Evolutionary conservation across 768 basidiomycete genomes (phyloP), one percentile per base, ranked within the genome.

Genomic region (Heimioporus sp.): DNA sequence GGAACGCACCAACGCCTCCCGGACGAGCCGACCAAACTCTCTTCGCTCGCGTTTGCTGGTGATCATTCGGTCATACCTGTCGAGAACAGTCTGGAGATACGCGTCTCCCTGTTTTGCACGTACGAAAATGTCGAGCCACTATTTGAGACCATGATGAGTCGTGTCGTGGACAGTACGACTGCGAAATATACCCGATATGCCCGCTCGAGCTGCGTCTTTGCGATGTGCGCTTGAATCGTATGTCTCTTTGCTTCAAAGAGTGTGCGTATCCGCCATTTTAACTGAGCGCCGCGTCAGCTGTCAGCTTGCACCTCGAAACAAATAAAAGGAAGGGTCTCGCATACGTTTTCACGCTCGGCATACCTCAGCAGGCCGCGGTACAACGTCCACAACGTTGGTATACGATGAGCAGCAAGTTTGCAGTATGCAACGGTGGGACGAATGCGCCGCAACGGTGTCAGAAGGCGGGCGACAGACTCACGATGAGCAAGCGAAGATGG

Each of bases 381-480:
- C 5, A 94, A 71, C 0, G 75, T 67, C 87, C 89, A 90, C 59
- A 87, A 66, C 0, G 90, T 92, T 4, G 92, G 91, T 24, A 85
- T 68, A 19, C 85, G 80, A 65, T 95, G 92, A 0, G 84, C 85
- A 0, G 76, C 73, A 24, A 92, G 82, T 44, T 79, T 65, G 61
- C 77, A 91, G 60, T 92, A 89, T 4, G 87, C 83, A 3, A 80
- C 75, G 19, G 76, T 74, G 10, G 87, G 81, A 11, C 82, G 76
- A 6, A 82, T 72, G 30, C 85, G 81, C 31, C 79, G 76, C 1
- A 90, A 67, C 39, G 80, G 73, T 5, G 83, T 78, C 15, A 90
- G 64, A 12, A 81, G 71, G 43, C 64, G 54, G 0, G 80, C 80
- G 44, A 87, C 71, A 15, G 73, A 73, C 43, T 75, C 72, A 20